phyloP scores from a whole-genome alignment of 2,329 filamentous ascomycete genomes.

The Pseudogymnoascus sp. region DNA sequence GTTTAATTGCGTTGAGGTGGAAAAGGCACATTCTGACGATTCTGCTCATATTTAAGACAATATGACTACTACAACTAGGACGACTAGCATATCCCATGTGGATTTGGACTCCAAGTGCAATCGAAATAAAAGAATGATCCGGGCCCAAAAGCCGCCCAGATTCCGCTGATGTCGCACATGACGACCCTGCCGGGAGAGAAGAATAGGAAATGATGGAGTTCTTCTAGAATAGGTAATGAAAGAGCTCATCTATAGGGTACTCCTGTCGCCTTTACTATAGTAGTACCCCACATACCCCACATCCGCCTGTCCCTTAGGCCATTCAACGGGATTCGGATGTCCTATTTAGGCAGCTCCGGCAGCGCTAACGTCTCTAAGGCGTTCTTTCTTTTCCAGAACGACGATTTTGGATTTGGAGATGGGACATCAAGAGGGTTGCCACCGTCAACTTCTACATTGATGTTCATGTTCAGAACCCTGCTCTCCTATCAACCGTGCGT shows the following conservation, averaged over 20 bases:
- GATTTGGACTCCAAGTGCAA: background rate
- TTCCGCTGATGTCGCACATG: background rate
- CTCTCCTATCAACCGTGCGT: conserved; percentile 93
- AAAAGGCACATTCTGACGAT: background rate
- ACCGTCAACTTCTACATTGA: conserved; percentile 98
- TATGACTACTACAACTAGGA: background rate
- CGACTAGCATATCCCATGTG: background rate
- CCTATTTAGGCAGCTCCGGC: background rate
- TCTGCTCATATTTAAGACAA: background rate
- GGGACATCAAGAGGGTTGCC: conserved; percentile 1
- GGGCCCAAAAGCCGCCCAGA: background rate
- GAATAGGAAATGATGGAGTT: background rate
- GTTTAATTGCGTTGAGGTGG: background rate
- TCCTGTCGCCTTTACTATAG: background rate
- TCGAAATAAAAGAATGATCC: background rate
- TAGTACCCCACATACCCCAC: background rate
- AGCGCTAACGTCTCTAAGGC: background rate
- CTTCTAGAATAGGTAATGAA: background rate
- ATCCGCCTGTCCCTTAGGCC: background rate
- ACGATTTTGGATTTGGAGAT: background rate
- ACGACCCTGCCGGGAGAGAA: background rate
- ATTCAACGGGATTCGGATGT: background rate
- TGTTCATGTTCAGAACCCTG: conserved; percentile 65
- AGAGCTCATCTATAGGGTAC: background rate
- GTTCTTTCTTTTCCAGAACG: background rate